Base-by-base conservation (phyloP, 2,329 filamentous ascomycete species). In the Periconia macrospinosa region DNA sequence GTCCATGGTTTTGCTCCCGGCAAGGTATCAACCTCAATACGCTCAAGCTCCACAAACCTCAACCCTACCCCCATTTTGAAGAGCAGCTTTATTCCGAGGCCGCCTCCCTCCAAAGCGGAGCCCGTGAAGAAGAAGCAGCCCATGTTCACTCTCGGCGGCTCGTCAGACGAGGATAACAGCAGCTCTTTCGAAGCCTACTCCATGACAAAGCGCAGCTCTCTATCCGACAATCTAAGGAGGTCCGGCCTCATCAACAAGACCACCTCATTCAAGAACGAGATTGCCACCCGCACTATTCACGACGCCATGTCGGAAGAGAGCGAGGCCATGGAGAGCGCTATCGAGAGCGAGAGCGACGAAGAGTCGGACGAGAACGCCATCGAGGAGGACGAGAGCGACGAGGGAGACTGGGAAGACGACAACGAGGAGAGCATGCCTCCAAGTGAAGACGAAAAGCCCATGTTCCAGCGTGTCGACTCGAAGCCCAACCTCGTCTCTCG, bases 381-480 rank as follows among this genome's bases (percentile, higher is more conserved):
- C 49, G 84, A 88, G 60, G 87, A 89, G 52, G 43, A 45, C 23
- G 27, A 45, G 10, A 30, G 30, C 18, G 77, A 78, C 47, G 77
- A 79, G 27, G 79, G 78, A 1, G 78, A 77, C 30, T 78, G 76
- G 67, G 86, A 89, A 58, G 86, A 85, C 53, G 85, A 88, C 53
- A 85, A 84, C 53, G 85, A 90, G 19, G 90, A 95, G 63, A 94
- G 89, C 69, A 89, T 87, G 53, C 89, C 90, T 62, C 90, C 90
- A 1, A 95, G 90, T 70, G 82, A 92, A 48, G 90, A 94, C 57
- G 89, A 94, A 56, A 87, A 85, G 67, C 83, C 85, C 18, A 81
- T 91, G 65, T 99, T 99, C 82, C 87, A 92, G 73, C 89, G 94
- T 9, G 92, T 97, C 46, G 91, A 96, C 72, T 97, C 92, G 41